Base-by-base conservation (phyloP, 345 rosid genomes). In the Citrus glauca region DNA sequence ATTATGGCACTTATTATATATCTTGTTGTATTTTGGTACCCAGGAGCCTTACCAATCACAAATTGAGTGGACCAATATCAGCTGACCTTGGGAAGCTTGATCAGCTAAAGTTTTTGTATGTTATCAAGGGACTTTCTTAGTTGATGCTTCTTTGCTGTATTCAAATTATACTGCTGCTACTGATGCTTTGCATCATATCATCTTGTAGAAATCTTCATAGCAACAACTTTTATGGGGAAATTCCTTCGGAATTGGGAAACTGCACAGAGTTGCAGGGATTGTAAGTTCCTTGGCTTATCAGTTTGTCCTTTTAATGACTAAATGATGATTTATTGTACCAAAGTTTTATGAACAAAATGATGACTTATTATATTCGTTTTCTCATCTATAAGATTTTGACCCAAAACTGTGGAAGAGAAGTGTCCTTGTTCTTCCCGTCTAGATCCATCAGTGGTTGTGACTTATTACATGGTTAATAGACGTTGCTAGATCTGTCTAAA, bases 31-130 rank as follows among this genome's bases (percentile, higher is more conserved):
- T 67, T 25, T 81, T 20, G 66, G 69, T 60, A 75, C 77, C 65
- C 89, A 94, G 99, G 93, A 90, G 88, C 82, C 89, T 96, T 84
- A 84, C 89, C 82, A 82, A 90, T 89, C 95, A 88, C 82, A 94
- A 84, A 84, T 74, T 96, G 81, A 86, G 91, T 77, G 99, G 99
- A 76, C 84, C 95, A 66, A 81, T 96, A 79, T 85, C 99, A 45
- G 86, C 97, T 53, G 98, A 92, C 74, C 88, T 96, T 69, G 99
- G 92, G 84, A 90, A 88, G 91, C 89, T 96, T 78, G 94, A 89
- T 67, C 88, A 82, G 76, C 81, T 96, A 87, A 82, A 73, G 82
- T 79, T 87, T 84, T 86, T 94, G 99, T 96, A 90, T 73, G 98
- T 84, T 69, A 35, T 71, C 28, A 19, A 14, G 35, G 37, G 81